phyloP scores from a whole-genome alignment of 306 rosid species.

The Glycine soja region DNA sequence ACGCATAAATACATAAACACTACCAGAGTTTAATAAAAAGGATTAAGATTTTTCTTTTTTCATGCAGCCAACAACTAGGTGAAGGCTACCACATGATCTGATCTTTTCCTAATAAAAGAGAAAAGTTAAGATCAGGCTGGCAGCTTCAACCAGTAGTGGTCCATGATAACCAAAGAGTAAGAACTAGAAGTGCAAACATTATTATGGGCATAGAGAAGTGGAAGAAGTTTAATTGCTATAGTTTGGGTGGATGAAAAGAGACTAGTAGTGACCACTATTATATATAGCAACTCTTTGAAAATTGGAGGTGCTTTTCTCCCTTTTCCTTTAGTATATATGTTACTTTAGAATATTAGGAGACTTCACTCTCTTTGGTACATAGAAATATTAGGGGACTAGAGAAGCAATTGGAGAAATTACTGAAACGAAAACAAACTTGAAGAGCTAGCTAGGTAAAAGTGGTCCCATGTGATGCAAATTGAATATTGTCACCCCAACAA shows the following conservation, averaged over 20 bases:
- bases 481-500: constrained; percentile 85
- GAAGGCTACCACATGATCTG: constrained; percentile 90
- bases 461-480: constrained; percentile 51
- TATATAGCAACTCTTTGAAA: constrained; percentile 42
- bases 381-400: background rate
- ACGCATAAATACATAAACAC: background rate
- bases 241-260: constrained; percentile 33
- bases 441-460: constrained; percentile 10
- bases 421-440: constrained; percentile 45
- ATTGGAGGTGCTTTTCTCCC: too few relatives aligned
- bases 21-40: constrained; percentile 25
- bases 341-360: background rate
- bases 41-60: constrained; percentile 40
- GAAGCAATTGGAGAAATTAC: constrained; percentile 21
- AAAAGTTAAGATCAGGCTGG: constrained; percentile 95
- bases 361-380: background rate
- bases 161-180: constrained; percentile 47
- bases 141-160: constrained; percentile 90
- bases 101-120: constrained; percentile 58
- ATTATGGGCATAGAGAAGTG: constrained; percentile 24
- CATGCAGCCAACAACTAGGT: constrained; percentile 69
- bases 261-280: constrained; percentile 44
- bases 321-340: too few relatives aligned
- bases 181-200: background rate
- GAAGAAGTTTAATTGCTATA: constrained; percentile 45